Conservation (phyloP, 108 stramenopile species). For the Fistulifera pelliculosa region DNA sequence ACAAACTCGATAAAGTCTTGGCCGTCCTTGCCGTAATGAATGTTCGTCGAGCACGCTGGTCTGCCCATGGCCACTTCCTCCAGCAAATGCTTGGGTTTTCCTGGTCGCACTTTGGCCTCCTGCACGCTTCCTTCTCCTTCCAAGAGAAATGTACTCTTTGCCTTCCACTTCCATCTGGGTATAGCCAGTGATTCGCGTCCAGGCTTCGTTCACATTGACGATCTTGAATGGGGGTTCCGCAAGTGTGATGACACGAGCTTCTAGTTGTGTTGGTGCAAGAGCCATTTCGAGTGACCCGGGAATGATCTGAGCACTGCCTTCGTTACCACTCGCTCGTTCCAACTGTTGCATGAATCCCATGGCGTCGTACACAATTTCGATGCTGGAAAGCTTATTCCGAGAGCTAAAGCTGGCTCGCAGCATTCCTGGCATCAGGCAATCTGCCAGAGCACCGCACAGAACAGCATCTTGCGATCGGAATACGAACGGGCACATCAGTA, state of each 20-base stretch:
- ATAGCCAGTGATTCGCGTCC: conserved; percentile 57
- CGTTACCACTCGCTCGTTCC: conserved; percentile 64
- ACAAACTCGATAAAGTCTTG: conserved; percentile 60
- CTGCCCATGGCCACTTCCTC: conserved; percentile 43
- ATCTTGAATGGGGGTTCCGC: conserved; percentile 55
- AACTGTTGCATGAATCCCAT: conserved; percentile 87
- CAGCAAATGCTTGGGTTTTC: conserved; percentile 32
- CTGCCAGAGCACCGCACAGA: conserved; percentile 58
- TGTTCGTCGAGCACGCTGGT: conserved; percentile 43
- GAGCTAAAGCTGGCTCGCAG: conserved; percentile 55
- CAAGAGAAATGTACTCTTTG: conserved; percentile 39
- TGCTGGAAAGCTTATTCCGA: conserved; percentile 48
- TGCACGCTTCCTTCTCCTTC: conserved; percentile 35
- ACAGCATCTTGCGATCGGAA: conserved; percentile 75
- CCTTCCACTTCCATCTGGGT: conserved; percentile 74
- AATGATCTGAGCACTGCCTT: conserved; percentile 60
- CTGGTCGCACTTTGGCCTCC: conserved; percentile 19
- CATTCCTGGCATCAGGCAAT: conserved; percentile 78
- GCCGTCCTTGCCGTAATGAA: conserved; percentile 59
- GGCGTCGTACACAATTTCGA: conserved; percentile 79
- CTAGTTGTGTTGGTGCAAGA: conserved; percentile 42
- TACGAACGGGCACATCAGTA: conserved; percentile 76
- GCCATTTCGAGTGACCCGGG: conserved; percentile 80
- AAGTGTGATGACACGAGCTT: conserved; percentile 76
- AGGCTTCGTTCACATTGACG: conserved; percentile 68